Evolutionary conservation across 306 rosid species (phyloP).

Genomic region (Quercus glauca): DNA sequence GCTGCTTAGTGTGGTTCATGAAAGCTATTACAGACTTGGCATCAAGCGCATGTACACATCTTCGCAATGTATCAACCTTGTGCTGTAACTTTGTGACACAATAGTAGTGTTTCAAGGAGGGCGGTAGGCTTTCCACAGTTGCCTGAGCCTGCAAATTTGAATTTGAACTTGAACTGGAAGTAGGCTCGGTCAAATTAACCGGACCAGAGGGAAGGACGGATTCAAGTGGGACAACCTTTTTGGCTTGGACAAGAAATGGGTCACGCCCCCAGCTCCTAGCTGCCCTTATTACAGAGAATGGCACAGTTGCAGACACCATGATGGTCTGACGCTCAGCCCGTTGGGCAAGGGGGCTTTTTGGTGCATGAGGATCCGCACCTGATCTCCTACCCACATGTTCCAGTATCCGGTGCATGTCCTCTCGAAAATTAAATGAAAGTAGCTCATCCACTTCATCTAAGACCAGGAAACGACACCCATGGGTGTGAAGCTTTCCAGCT

Average conservation of each 20-base stretch:
- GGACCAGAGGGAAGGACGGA: conserved; percentile 50
- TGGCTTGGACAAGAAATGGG: conserved; percentile 85
- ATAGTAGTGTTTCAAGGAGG: conserved; percentile 73
- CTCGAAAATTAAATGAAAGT: conserved; percentile 81
- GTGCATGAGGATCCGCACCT: conserved; percentile 37
- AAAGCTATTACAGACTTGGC: conserved; percentile 84
- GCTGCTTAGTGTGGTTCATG: conserved; percentile 94
- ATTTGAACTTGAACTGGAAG: conserved; percentile 21
- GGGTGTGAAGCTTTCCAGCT: conserved; percentile 88
- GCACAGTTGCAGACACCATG: conserved; percentile 92
- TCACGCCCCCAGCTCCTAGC: conserved; percentile 86
- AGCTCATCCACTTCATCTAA: conserved; percentile 95
- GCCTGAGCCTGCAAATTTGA: conserved; percentile 43
- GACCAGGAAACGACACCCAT: conserved; percentile 72
- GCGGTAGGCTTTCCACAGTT: conserved; percentile 73
- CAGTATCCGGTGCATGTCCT: conserved; percentile 87
- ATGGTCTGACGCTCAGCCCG: conserved; percentile 62
- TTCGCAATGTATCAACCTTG: conserved; percentile 83
- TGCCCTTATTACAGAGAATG: conserved; percentile 86
- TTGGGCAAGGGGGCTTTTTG: conserved; percentile 35
- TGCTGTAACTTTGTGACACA: conserved; percentile 76
- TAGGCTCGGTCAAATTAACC: conserved; percentile 35
- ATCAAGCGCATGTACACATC: conserved; percentile 84
- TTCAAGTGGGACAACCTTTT: conserved; percentile 61
- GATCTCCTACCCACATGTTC: conserved; percentile 88